Evolutionary conservation across 106 monocot species (phyloP).

Genomic region (Dendrobium chrysotoxum): DNA sequence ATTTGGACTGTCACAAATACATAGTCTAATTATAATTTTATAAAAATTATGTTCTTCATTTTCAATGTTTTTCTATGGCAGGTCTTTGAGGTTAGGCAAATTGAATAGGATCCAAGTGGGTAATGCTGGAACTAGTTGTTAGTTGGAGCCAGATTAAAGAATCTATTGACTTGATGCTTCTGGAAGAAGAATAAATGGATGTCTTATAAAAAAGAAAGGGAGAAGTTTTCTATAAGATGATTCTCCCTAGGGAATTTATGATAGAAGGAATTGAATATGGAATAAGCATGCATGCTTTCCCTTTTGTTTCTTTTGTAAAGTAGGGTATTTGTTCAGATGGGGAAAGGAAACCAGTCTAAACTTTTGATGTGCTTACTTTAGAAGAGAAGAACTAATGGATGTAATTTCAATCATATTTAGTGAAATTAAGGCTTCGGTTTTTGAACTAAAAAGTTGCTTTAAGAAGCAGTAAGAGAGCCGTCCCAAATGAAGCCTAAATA

Average conservation of each 20-base stretch:
- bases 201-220: neutral
- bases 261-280: constrained; percentile 38
- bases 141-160: neutral
- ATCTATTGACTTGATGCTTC: constrained; percentile 1
- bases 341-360: neutral
- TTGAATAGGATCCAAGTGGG: neutral
- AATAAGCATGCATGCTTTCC: constrained; percentile 32
- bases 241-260: neutral
- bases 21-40: neutral
- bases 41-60: neutral
- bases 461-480: too few species aligned
- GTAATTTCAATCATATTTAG: too few species aligned
- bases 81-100: neutral
- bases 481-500: too few species aligned
- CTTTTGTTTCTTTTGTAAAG: constrained; percentile 29
- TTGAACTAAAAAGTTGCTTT: too few species aligned
- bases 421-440: too few species aligned
- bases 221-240: too few species aligned
- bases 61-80: neutral
- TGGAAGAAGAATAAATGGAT: neutral
- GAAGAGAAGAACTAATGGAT: too few species aligned
- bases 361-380: too few species aligned
- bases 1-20: too few species aligned
- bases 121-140: too few species aligned
- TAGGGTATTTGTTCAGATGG: constrained; percentile 31